Base-by-base conservation (phyloP, 176 grass and related monocot genomes). In the Otatea glauca region DNA sequence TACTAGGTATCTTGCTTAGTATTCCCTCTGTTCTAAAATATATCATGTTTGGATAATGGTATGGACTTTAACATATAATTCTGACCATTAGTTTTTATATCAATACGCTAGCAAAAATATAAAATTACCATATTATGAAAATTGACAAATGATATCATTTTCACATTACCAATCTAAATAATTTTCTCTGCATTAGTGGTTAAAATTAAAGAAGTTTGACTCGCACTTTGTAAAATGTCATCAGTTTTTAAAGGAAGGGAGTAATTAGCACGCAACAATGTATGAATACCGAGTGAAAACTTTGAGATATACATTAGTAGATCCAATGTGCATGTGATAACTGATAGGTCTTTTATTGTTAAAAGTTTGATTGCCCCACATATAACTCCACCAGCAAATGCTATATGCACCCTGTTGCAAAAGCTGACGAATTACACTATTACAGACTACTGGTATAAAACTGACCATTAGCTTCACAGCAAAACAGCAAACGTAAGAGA, bases 361-460 rank as follows among this genome's bases (percentile, higher is more conserved):
- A 75, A 37, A 55, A 20, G 27, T 54, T 38, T 75, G 71, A 74
- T 74, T 50, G 49, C 49, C 51, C 48, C 49, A 75, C 17, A 38
- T 18, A 73, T 75, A 38, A 53, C 32, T 56, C 32, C 29, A 13
- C 18, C 5, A 38, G 50, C 50, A 75, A 75, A 38, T 56, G 72
- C 29, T 55, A 55, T 29, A 55, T 75, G 32, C 51, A 56, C 49
- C 17, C 35, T 61, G 6, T 60, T 60, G 34, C 21, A 1, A 56
- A 37, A 75, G 54, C 6, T 18, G 11, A 41, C 39, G 9, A 29
- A 75, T 38, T 74, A 75, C 54, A 53, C 44, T 47, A 47, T 47
- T 47, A 47, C 44, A 47, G 34, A 56, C 55, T 56, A 75, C 29
- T 37, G 17, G 48, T 75, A 55, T 21, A 75, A 7, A 7, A 21